Base-by-base conservation (phyloP, 2,329 filamentous ascomycete genomes). In the Spiromastix sp. region DNA sequence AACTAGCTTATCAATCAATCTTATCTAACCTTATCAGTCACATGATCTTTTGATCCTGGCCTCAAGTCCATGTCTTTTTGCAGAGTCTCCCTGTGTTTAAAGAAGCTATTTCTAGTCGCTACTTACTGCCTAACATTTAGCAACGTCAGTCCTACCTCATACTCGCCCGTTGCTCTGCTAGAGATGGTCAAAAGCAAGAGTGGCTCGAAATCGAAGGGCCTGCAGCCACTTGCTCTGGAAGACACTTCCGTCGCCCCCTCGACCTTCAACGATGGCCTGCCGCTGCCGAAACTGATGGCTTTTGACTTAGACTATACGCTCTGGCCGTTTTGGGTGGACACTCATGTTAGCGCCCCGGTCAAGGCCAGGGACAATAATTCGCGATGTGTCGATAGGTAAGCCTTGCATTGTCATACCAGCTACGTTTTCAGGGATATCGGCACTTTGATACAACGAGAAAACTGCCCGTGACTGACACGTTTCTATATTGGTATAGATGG, bases 261-360 rank as follows among this genome's bases (percentile, higher is more conserved):
- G 11, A 77, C 73, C 9, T 77, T 80, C 59, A 74, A 63, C 41
- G 76, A 80, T 46, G 70, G 75, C 27, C 72, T 77, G 0, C 83
- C 85, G 0, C 72, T 94, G 2, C 87, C 87, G 0, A 77, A 79
- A 42, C 71, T 94, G 47, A 72, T 96, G 49, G 83, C 91, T 44
- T 95, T 96, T 64, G 91, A 96, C 58, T 76, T 96, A 43, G 89
- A 96, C 69, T 96, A 95, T 69, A 96, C 91, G 0, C 71, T 96
- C n/a, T 96, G 89, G 91, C 86, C 87, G 4, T 95, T 95, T 63
- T 96, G 89, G 89, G 80, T 93, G 2, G 91, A 96, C 66, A 94
- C 86, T 3, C 87, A 95, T 61, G 81, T 91, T 48, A 75, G 77
- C 16, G 72, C 77, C 5, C 87, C 86, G 0, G 63, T 94, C 32